Base-by-base conservation (phyloP, 805 yeast species). In the Grigorovia humatica region DNA sequence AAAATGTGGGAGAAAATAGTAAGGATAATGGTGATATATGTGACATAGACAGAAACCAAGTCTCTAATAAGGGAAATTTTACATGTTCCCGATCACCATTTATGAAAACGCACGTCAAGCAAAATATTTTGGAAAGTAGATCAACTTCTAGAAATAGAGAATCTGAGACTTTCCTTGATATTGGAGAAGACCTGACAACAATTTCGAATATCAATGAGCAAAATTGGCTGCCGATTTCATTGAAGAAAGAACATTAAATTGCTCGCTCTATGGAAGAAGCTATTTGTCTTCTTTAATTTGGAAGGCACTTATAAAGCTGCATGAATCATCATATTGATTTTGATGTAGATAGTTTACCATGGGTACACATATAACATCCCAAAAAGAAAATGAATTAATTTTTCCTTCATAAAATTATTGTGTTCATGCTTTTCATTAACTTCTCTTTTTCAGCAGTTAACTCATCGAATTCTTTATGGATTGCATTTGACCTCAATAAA, bases 181-280 rank as follows among this genome's bases (percentile, higher is more conserved):
- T 43, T 9, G 50, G 48, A 41, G 46, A 44, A 43, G 73, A 70
- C 52, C 64, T 70, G 7, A 69, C 73, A 0, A 66, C 70, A 6
- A 55, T 70, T 43, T 67, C 67, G 41, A 57, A 57, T 18, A 48
- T 57, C 8, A 59, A 60, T 46, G 51, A 58, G 15, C 59, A 56
- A 48, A 51, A 57, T 12, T 59, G 67, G 64, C 65, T 59, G 46
- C 66, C 68, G 4, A 49, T 55, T 17, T 65, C 55, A 15, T 38
- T 52, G 15, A 38, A 38, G 15, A 32, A 32, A 32, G 38, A 32
- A 9, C 8, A 32, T 13, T 32, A 32, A 32, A 5, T 32, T 11
- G 15, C 4, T 32, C 11, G 9, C 15, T 32, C 38, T 32, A 32
- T 32, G 9, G 11, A 32, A 32, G 15, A 23, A 23, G 27, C 6